A percentile compares a stretch with the other conserved stretches of the same genome.
phyloP scores from a whole-genome alignment of 768 basidiomycete species.

The Lentinula detonsa region DNA sequence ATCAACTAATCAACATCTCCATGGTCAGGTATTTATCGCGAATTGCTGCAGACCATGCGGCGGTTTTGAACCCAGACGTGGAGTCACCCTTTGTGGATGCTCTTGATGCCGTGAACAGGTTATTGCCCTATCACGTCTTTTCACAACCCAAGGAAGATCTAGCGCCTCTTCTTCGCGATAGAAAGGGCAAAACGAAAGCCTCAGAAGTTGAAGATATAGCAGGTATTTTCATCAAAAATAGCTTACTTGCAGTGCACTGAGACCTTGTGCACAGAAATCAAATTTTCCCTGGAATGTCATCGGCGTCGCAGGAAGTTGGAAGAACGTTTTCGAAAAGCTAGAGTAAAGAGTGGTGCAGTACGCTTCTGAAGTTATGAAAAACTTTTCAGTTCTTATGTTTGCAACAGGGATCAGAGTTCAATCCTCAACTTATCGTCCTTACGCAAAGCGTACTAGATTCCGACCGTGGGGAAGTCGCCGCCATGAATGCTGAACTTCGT shows the following conservation, averaged over 20 bases:
- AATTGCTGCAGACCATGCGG: conserved; percentile 57
- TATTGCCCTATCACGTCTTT: conserved; percentile 77
- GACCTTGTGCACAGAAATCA: conserved; percentile 46
- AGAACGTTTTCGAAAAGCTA: conserved; percentile 51
- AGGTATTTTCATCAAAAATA: conserved; percentile 29
- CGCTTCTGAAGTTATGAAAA: conserved; percentile 13
- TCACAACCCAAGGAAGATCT: conserved; percentile 71
- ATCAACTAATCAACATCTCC: neutral
- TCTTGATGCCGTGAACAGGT: conserved; percentile 59
- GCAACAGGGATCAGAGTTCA: conserved; percentile 50
- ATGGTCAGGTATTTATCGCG: conserved; percentile 43
- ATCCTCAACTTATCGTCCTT: conserved; percentile 58
- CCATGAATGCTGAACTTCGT: conserved; percentile 54
- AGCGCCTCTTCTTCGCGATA: conserved; percentile 37
- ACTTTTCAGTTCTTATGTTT: neutral
- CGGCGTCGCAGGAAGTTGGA: conserved; percentile 50
- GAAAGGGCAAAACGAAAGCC: conserved; percentile 54
- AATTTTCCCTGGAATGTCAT: conserved; percentile 62
- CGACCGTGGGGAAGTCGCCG: conserved; percentile 57
- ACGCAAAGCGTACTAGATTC: conserved; percentile 59
- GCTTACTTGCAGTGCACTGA: neutral
- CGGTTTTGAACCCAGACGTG: conserved; percentile 56
- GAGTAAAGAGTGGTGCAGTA: conserved; percentile 53
- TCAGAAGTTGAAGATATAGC: conserved; percentile 43
- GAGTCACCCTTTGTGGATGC: conserved; percentile 63